Percentiles rank a stretch among this genome's conserved stretches.
Evolutionary conservation across 106 monocot species (phyloP).

Genomic region (Agapanthus africanus): DNA sequence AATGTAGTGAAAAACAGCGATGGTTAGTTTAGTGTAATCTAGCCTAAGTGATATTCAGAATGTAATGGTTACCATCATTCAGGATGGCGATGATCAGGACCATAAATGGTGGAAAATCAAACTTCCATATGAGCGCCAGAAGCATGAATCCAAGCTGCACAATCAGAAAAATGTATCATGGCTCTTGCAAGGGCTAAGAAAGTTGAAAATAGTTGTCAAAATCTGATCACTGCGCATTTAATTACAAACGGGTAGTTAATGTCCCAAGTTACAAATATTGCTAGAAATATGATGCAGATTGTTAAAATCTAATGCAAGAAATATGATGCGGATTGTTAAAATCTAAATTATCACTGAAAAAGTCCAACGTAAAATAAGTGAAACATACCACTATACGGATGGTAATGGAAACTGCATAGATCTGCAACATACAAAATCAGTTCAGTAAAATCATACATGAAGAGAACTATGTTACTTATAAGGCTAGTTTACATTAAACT

Average conservation of each 20-base stretch:
- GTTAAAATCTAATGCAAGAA: no score
- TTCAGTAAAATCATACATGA: slow-evolving; percentile 1
- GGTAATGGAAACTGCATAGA: slow-evolving; percentile 71
- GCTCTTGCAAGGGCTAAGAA: background rate
- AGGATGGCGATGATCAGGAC: slow-evolving; percentile 67
- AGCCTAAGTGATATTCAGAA: background rate
- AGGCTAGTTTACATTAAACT: background rate
- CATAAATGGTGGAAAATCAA: slow-evolving; percentile 73
- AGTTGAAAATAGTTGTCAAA: background rate
- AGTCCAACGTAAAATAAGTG: no score
- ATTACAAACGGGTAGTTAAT: no score
- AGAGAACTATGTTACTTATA: background rate
- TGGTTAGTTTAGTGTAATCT: no score
- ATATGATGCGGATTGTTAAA: no score
- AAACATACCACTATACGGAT: slow-evolving; percentile 68
- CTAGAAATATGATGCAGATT: no score
- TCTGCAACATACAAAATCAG: slow-evolving; percentile 34
- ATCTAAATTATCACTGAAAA: no score
- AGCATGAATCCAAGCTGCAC: slow-evolving; percentile 61
- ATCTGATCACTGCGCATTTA: background rate
- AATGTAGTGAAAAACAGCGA: no score
- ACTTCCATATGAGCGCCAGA: slow-evolving; percentile 53
- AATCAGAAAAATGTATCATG: background rate
- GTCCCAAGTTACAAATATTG: no score
- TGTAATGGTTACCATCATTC: slow-evolving; percentile 41